phyloP scores from a whole-genome alignment of 148 eudicot genomes.

The Cornus florida region DNA sequence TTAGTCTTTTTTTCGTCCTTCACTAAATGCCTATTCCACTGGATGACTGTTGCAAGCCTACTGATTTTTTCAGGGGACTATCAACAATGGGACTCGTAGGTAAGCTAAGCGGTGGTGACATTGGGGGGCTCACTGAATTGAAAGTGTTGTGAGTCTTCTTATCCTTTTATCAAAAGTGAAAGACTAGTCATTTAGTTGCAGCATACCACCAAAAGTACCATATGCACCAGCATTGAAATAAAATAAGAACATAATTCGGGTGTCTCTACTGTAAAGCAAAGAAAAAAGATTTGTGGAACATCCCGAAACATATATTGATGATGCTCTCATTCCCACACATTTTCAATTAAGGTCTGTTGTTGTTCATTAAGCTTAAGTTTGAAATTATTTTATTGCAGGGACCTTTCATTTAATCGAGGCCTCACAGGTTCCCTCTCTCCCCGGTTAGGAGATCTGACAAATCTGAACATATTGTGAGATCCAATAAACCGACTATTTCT shows the following conservation, averaged over 20 bases:
- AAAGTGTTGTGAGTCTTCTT: slow-evolving; percentile 63
- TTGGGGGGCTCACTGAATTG: slow-evolving; percentile 75
- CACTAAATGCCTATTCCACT: background rate
- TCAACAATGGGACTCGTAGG: slow-evolving; percentile 88
- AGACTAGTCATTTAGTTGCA: too few relatives aligned
- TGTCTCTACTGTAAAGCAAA: too few relatives aligned
- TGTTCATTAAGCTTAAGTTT: background rate
- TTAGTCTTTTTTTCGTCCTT: background rate
- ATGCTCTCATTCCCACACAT: background rate
- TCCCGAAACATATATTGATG: background rate
- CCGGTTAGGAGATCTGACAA: slow-evolving; percentile 64
- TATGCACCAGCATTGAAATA: too few relatives aligned
- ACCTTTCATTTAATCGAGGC: slow-evolving; percentile 71
- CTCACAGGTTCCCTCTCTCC: slow-evolving; percentile 77
- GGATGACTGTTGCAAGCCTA: background rate
- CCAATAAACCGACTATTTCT: background rate
- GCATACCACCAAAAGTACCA: too few relatives aligned
- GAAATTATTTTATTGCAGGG: slow-evolving; percentile 49
- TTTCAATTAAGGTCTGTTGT: background rate
- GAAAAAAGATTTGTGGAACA: too few relatives aligned
- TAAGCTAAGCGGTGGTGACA: slow-evolving; percentile 71
- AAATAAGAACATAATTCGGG: too few relatives aligned
- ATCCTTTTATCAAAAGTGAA: background rate
- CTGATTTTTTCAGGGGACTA: slow-evolving; percentile 54
- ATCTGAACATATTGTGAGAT: slow-evolving; percentile 67